These are phyloP conservation scores for Colletotrichum chlorophyti DNA, from an alignment of 2,329 filamentous ascomycete species.

Conservation along the genomic window DNA sequence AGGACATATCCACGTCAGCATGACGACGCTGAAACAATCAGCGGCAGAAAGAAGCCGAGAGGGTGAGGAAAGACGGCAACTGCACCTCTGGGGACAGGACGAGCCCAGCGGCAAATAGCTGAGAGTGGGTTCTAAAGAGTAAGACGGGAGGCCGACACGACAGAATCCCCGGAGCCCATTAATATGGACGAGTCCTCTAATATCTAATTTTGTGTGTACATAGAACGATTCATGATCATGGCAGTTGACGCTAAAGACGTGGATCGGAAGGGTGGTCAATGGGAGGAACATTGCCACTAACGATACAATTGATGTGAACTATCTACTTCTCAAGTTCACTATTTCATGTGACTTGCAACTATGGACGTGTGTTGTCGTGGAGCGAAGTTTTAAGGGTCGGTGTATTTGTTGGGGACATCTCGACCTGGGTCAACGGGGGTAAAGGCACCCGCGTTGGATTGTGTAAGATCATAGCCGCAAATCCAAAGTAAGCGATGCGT, in stretches of 20 bases:
- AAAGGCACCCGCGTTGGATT: too few species aligned
- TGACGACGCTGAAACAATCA: constrained; percentile 18
- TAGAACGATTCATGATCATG: constrained; percentile 32
- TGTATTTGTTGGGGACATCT: too few species aligned
- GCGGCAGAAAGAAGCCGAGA: constrained; percentile 29
- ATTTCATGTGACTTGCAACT: too few species aligned
- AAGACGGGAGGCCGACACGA: constrained; percentile 22
- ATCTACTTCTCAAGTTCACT: background rate
- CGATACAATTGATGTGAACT: constrained; percentile 26
- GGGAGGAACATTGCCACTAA: constrained; percentile 25
- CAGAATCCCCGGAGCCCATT: constrained; percentile 26
- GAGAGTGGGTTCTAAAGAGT: constrained; percentile 12
- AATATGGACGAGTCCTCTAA: constrained; percentile 33
- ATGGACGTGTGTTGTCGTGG: too few species aligned
- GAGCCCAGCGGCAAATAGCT: constrained; percentile 24
- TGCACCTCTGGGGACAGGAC: constrained; percentile 22
- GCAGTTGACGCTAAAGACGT: constrained; percentile 26
- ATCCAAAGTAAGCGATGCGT: too few species aligned
- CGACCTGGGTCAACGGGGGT: too few species aligned
- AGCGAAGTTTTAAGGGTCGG: too few species aligned
- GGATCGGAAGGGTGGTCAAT: constrained; percentile 26
- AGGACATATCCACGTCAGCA: constrained; percentile 27
- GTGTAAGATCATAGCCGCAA: too few species aligned
- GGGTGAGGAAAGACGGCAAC: constrained; percentile 29
- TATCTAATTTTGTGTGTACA: constrained; percentile 40